Percentiles rank a stretch among this genome's conserved stretches.
These are phyloP conservation scores for Yarrowia sp. DNA, from an alignment of 805 yeast species.

Conservation along the genomic window DNA sequence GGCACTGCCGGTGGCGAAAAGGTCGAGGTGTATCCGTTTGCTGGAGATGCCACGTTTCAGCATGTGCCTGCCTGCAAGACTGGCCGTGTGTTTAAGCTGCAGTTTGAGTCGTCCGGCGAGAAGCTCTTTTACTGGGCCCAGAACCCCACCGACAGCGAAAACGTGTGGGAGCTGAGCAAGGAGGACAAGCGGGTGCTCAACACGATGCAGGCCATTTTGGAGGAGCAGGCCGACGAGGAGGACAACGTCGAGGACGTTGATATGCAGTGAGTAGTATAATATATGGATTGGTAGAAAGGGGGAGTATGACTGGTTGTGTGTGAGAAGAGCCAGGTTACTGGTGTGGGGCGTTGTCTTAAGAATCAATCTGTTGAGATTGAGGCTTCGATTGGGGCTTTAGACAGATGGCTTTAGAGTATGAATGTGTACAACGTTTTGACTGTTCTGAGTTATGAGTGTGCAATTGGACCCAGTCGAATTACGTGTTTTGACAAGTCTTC, in stretches of 20 bases:
- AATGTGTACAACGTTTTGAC: no score
- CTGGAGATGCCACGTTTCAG: slow-evolving; percentile 81
- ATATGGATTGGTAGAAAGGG: not conserved
- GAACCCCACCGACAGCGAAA: slow-evolving; percentile 61
- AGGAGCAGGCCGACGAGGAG: slow-evolving; percentile 39
- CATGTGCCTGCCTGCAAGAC: slow-evolving; percentile 65
- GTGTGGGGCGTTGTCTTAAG: no score
- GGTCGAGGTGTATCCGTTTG: slow-evolving; percentile 64
- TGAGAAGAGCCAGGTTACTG: no score
- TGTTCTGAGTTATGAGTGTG: no score
- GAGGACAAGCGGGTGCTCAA: slow-evolving; percentile 55
- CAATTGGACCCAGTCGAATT: no score
- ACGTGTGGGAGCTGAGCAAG: slow-evolving; percentile 50
- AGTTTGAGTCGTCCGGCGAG: slow-evolving; percentile 61
- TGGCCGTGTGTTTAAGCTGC: slow-evolving; percentile 72
- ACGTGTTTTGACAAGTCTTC: no score
- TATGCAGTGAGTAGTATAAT: slow-evolving; percentile 25
- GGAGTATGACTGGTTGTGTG: not conserved
- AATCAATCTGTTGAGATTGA: no score
- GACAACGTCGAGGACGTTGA: slow-evolving; percentile 35
- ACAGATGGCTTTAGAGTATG: no score
- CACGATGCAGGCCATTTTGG: slow-evolving; percentile 41
- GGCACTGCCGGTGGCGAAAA: slow-evolving; percentile 43
- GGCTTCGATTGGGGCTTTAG: no score
- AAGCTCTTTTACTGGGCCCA: slow-evolving; percentile 67